Evolutionary conservation across 768 basidiomycete species (phyloP).

Genomic region (Butyriboletus loyo): DNA sequence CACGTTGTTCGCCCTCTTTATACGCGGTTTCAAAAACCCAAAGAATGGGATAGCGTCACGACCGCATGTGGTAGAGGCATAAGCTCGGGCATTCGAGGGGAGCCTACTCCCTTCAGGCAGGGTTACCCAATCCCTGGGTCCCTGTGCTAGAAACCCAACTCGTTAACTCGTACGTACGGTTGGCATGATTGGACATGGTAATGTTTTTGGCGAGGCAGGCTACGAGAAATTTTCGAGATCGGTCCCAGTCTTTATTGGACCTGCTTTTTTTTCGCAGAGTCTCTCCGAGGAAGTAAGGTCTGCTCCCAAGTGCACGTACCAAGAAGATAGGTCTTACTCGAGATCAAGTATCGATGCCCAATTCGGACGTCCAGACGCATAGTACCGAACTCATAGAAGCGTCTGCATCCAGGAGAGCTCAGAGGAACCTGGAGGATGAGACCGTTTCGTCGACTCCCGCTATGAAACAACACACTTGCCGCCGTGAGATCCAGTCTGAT

Average conservation of each 20-base stretch:
- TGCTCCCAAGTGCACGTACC: neutral
- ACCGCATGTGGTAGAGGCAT: neutral
- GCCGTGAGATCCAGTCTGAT: too few relatives aligned
- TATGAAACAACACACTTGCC: too few relatives aligned
- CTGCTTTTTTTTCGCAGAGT: slow-evolving; percentile 31
- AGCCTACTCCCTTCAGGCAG: neutral
- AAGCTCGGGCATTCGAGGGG: neutral
- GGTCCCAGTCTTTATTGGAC: slow-evolving; percentile 29
- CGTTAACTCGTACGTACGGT: too few relatives aligned
- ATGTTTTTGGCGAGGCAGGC: neutral
- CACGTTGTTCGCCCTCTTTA: neutral
- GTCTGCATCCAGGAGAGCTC: too few relatives aligned
- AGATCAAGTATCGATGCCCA: neutral
- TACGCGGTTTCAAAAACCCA: neutral
- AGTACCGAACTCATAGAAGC: too few relatives aligned
- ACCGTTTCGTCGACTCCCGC: too few relatives aligned
- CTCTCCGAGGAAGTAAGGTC: neutral
- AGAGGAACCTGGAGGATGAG: too few relatives aligned
- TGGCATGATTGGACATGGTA: too few relatives aligned
- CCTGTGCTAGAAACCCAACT: too few relatives aligned
- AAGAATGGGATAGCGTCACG: neutral
- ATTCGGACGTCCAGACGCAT: neutral
- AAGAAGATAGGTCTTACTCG: neutral
- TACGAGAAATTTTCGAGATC: neutral
- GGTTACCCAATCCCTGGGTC: too few relatives aligned